Conservation (phyloP, 129 eudicot species). For the Centrapalus pauciflorus region DNA sequence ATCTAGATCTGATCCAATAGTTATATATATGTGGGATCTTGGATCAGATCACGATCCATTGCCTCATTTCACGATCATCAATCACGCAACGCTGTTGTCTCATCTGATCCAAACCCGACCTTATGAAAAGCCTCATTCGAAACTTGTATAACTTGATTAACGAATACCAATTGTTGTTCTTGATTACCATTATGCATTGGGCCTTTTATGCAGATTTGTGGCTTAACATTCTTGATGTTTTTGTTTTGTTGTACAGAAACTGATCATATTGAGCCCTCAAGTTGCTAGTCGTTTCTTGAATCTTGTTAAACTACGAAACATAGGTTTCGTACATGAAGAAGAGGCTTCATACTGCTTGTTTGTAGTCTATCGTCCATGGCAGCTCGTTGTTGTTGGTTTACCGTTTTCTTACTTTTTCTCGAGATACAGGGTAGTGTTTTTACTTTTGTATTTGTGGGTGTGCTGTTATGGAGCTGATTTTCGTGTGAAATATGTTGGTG, state of each 20-base stretch:
- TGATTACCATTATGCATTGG: neutral
- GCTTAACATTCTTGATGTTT: constrained; percentile 2
- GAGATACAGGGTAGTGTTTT: constrained; percentile 15
- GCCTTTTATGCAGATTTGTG: neutral
- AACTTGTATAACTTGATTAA: neutral
- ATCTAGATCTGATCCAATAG: constrained; percentile 24
- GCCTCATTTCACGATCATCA: constrained; percentile 8
- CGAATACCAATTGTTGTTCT: neutral
- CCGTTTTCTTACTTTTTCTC: neutral
- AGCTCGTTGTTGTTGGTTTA: constrained; percentile 13
- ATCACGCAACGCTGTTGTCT: neutral
- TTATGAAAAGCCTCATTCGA: neutral
- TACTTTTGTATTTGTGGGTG: constrained; percentile 18
- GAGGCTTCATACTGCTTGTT: neutral
- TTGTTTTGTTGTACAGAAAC: constrained; percentile 14
- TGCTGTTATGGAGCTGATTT: constrained; percentile 22
- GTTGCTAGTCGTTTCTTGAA: constrained; percentile 11
- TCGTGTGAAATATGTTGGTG: constrained; percentile 21
- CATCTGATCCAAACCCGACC: neutral
- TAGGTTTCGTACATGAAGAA: neutral
- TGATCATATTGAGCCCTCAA: constrained; percentile 15
- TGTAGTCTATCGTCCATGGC: neutral
- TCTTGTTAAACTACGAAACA: constrained; percentile 13
- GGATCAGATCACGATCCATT: constrained; percentile 24
- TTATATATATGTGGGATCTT: constrained; percentile 17